Conservation (phyloP, 1,284 basidiomycete species). For the Apiotrichum mycotoxinovorans region DNA sequence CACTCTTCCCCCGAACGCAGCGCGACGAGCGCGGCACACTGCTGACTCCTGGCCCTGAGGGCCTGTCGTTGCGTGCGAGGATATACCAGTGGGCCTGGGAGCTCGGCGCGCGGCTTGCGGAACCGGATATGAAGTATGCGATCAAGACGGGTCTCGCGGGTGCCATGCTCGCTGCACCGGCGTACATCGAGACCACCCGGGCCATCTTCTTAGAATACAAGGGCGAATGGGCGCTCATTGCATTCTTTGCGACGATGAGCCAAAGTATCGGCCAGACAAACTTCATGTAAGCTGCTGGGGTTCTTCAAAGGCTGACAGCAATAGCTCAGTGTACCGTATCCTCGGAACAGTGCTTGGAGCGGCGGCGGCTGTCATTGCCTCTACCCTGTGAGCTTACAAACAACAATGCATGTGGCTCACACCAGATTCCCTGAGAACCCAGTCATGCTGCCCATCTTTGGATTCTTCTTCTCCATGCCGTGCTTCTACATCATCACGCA, state of each 20-base stretch:
- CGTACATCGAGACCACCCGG: slow-evolving; percentile 74
- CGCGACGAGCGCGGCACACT: slow-evolving; percentile 80
- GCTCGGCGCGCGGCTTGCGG: slow-evolving; percentile 64
- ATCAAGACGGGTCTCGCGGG: slow-evolving; percentile 68
- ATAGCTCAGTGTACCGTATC: slow-evolving; percentile 60
- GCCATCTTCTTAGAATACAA: slow-evolving; percentile 72
- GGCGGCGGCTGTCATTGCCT: slow-evolving; percentile 66
- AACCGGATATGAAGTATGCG: slow-evolving; percentile 79
- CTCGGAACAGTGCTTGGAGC: slow-evolving; percentile 77
- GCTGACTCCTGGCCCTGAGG: slow-evolving; percentile 64
- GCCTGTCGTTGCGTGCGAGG: slow-evolving; percentile 56
- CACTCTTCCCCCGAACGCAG: slow-evolving; percentile 69
- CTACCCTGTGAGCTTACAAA: slow-evolving; percentile 54
- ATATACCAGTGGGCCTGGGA: slow-evolving; percentile 68
- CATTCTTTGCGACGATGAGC: slow-evolving; percentile 83
- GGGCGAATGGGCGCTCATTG: slow-evolving; percentile 93
- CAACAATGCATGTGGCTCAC: slow-evolving; percentile 3
- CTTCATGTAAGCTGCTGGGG: slow-evolving; percentile 56
- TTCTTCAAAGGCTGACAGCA: not conserved
- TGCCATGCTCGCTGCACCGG: slow-evolving; percentile 75
- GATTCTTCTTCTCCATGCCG: slow-evolving; percentile 85
- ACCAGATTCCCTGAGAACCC: slow-evolving; percentile 68
- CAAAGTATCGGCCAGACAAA: slow-evolving; percentile 81
- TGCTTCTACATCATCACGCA: slow-evolving; percentile 88
- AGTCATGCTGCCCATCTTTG: slow-evolving; percentile 70